These are phyloP conservation scores for Penicillium aurantiogriseum DNA, from an alignment of 2,329 filamentous ascomycete genomes.

Conservation along the genomic window DNA sequence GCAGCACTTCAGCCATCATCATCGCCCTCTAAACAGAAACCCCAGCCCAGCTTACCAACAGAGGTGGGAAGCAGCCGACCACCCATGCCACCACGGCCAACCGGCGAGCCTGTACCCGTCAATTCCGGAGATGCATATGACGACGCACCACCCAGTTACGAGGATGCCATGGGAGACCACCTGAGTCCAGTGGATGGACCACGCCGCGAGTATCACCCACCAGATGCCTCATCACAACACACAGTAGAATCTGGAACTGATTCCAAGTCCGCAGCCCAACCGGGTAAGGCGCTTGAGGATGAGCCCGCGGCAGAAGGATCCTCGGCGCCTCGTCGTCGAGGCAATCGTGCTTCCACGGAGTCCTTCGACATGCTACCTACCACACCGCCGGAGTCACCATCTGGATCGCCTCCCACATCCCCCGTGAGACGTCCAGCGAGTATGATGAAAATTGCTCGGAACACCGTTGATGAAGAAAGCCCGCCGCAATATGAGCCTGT, in stretches of 20 bases:
- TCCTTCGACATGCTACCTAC: constrained; percentile 43
- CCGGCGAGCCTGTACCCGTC: constrained; percentile 24
- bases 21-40: constrained; percentile 14
- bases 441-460: constrained; percentile 32
- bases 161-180: constrained; percentile 82
- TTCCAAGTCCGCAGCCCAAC: constrained; percentile 35
- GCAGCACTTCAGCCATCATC: constrained; percentile 28
- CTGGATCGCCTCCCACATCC: constrained; percentile 33
- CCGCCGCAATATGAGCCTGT: constrained; percentile 34
- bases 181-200: constrained; percentile 71
- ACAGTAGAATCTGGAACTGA: constrained; percentile 39
- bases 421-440: constrained; percentile 34
- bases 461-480: constrained; percentile 28
- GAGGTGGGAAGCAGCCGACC: constrained; percentile 26
- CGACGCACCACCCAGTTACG: constrained; percentile 91
- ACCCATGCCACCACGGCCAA: constrained; percentile 44
- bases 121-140: constrained; percentile 45
- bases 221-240: constrained; percentile 33
- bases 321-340: constrained; percentile 22
- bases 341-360: constrained; percentile 35
- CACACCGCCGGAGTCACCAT: constrained; percentile 36
- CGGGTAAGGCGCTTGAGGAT: constrained; percentile 30
- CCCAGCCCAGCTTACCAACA: constrained; percentile 26
- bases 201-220: constrained; percentile 54
- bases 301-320: constrained; percentile 22